phyloP scores from a whole-genome alignment of 495 filamentous ascomycete genomes.

The Lophium mytilinum region DNA sequence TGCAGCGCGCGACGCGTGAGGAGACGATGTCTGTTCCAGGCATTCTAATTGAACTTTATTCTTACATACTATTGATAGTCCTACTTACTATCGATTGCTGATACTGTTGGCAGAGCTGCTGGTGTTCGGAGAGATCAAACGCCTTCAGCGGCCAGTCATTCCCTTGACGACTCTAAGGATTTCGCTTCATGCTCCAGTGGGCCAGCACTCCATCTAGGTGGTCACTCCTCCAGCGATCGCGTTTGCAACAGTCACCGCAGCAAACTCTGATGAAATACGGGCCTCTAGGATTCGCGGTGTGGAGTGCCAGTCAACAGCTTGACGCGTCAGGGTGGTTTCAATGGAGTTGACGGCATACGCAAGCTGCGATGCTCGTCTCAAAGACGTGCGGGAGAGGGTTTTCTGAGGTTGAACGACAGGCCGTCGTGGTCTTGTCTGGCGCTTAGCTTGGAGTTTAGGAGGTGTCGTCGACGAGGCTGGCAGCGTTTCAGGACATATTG shows the following conservation, averaged over 20 bases:
- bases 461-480: background rate
- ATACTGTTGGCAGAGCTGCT: background rate
- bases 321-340: constrained; percentile 18
- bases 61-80: too few species aligned
- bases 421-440: constrained; percentile 7
- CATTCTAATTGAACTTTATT: too few species aligned
- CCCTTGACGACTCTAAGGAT: background rate
- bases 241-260: background rate
- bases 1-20: background rate
- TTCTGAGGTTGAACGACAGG: constrained; percentile 17
- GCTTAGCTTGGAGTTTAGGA: constrained; percentile 3
- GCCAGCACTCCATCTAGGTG: background rate
- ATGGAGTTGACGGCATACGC: constrained; percentile 3
- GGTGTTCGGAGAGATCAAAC: background rate
- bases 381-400: constrained; percentile 5
- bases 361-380: constrained; percentile 1
- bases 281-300: background rate
- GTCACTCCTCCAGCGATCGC: background rate
- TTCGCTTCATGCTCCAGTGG: background rate
- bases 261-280: background rate
- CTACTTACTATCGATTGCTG: background rate
- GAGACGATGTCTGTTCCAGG: background rate
- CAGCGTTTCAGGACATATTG: background rate
- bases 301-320: background rate
- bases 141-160: background rate